Evolutionary conservation across 106 monocot species (phyloP).

Genomic region (Acorus calamus): DNA sequence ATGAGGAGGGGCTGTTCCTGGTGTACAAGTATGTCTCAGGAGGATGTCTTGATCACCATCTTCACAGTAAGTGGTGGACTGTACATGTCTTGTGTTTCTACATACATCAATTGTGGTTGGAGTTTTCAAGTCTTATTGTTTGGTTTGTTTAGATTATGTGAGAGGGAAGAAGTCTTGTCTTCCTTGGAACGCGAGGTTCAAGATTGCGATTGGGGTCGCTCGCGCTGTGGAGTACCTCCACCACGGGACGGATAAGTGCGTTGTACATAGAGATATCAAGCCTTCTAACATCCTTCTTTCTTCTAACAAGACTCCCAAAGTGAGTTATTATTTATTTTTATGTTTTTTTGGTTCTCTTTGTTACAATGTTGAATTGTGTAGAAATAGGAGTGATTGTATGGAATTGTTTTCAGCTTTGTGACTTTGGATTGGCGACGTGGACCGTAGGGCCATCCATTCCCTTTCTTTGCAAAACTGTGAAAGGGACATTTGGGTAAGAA

Average conservation of each 20-base stretch:
- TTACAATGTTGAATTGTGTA: too few relatives aligned
- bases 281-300: conserved; percentile 83
- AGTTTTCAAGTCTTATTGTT: too few relatives aligned
- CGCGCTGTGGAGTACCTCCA: conserved; percentile 70
- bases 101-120: too few relatives aligned
- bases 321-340: conserved; percentile 11
- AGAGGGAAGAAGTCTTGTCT: conserved; percentile 28
- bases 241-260: conserved; percentile 53
- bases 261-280: conserved; percentile 87
- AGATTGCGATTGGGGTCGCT: conserved; percentile 63
- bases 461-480: conserved; percentile 84
- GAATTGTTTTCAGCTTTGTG: conserved; percentile 48
- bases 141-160: not conserved
- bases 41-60: conserved; percentile 59
- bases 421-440: conserved; percentile 92
- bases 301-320: conserved; percentile 51
- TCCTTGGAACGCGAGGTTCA: conserved; percentile 60
- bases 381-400: too few relatives aligned
- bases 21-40: conserved; percentile 77
- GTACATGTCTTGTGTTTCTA: too few relatives aligned
- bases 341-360: conserved; percentile 2
- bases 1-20: conserved; percentile 58
- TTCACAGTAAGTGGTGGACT: conserved; percentile 19
- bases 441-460: conserved; percentile 67
- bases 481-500: conserved; percentile 88